Conservation (phyloP, 2,329 filamentous ascomycete genomes). For the Bipolaris oryzae region DNA sequence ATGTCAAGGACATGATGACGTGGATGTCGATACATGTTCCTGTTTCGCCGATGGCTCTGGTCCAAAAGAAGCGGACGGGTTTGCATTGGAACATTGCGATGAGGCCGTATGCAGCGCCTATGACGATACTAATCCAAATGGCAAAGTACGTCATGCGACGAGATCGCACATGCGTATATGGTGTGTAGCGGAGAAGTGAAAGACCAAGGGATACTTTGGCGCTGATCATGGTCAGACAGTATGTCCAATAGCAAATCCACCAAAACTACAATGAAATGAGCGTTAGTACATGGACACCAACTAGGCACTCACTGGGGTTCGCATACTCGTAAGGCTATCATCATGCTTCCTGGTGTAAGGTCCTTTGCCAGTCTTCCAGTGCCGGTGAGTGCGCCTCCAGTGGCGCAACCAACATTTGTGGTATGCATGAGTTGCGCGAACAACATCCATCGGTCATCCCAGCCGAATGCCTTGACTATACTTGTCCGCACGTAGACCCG, state of each 20-base stretch:
- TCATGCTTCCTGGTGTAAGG: slow-evolving; percentile 6
- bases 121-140: slow-evolving; percentile 33
- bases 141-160: slow-evolving; percentile 24
- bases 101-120: slow-evolving; percentile 46
- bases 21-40: slow-evolving; percentile 51
- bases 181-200: slow-evolving; percentile 14
- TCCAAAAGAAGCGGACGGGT: slow-evolving; percentile 55
- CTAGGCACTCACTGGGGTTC: not conserved
- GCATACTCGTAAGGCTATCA: not conserved
- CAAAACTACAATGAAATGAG: slow-evolving; percentile 5
- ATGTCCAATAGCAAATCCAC: slow-evolving; percentile 14
- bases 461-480: slow-evolving; percentile 19
- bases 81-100: slow-evolving; percentile 55
- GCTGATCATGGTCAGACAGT: slow-evolving; percentile 14
- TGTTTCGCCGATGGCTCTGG: slow-evolving; percentile 37
- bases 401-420: slow-evolving; percentile 1
- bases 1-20: slow-evolving; percentile 58
- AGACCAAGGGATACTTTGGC: slow-evolving; percentile 19
- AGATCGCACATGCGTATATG: slow-evolving; percentile 44
- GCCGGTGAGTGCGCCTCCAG: slow-evolving; percentile 9
- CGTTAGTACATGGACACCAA: not conserved
- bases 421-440: slow-evolving; percentile 15
- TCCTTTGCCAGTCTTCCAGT: slow-evolving; percentile 7
- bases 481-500: slow-evolving; percentile 14
- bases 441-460: slow-evolving; percentile 23